Evolutionary conservation across 1,284 basidiomycete genomes (phyloP), one percentile per base, ranked within the genome.

Genomic region (Rugosomyces carneus): DNA sequence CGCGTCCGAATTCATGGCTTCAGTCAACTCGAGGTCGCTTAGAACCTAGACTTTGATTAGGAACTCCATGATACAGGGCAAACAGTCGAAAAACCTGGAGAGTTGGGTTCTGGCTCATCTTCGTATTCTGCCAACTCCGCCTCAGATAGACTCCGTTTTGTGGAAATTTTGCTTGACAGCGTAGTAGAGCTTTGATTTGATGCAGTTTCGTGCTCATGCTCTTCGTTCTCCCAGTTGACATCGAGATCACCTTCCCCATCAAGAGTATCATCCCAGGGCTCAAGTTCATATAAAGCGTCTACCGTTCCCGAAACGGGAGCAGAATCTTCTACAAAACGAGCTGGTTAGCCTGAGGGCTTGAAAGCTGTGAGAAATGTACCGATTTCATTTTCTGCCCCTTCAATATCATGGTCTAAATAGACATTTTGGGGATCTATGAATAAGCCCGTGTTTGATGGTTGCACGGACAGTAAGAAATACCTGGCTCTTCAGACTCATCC

Each of bases 141-240:
- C 47, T 77, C 74, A 16, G 73, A 71, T 43, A 72, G 66, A 29
- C 65, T 66, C 49, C 78, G 63, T 59, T 80, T 80, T 18, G 67
- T 65, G 19, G 66, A 64, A 31, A 57, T 45, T 52, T 56, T 72
- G 51, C 73, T 78, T 16, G 74, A 72, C 21, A 76, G 60, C 4
- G 73, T 76, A 23, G 59, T 52, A 19, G 73, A 72, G 29, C 63
- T 66, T 50, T 66, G 59, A 42, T 61, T 61, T 40, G 66, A 67
- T 21, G 52, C 48, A 13, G 60, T 54, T 26, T 64, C 64, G 38
- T 62, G 54, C 39, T 64, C 68, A 42, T 60, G 60, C 55, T 48
- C 49, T 37, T 48, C 46, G 5, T 9, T 36, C n/a, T 53, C 64
- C 51, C 58, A 59, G 5, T 54, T 56, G 9, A 52, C 46, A 42